A percentile compares a stretch with the other conserved stretches of the same genome.
Conservation (phyloP, 2,329 filamentous ascomycete genomes). For the Graphilbum sp. region DNA sequence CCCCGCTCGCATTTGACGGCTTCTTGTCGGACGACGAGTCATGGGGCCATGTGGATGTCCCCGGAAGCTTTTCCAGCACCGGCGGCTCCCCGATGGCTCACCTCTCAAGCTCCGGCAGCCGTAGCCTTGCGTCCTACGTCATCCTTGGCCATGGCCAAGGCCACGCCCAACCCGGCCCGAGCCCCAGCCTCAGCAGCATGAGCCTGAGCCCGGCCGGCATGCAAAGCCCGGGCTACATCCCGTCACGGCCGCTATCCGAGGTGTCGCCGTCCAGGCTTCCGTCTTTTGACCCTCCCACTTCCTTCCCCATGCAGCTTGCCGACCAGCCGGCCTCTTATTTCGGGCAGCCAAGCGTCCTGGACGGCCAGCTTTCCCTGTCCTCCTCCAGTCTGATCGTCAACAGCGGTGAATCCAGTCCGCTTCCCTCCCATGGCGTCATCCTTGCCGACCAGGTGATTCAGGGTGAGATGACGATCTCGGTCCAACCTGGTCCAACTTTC, state of each 20-base stretch:
- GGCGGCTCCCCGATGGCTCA: conserved; percentile 24
- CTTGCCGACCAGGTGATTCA: conserved; percentile 7
- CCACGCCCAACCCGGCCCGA: conserved; percentile 14
- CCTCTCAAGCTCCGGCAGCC: conserved; percentile 32
- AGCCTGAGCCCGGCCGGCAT: conserved; percentile 7
- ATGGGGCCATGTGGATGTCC: neutral
- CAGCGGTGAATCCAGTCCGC: too few relatives aligned
- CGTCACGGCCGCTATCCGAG: neutral
- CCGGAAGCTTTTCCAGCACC: conserved; percentile 5
- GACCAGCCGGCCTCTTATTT: neutral
- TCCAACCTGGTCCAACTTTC: too few relatives aligned
- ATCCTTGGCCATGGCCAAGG: conserved; percentile 19
- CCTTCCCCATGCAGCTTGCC: conserved; percentile 4
- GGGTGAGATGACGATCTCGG: too few relatives aligned
- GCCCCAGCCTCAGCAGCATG: conserved; percentile 16
- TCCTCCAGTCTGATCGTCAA: too few relatives aligned
- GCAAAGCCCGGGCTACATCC: conserved; percentile 16
- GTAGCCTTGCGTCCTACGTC: conserved; percentile 33
- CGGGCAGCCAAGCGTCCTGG: neutral
- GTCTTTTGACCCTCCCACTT: conserved; percentile 1
- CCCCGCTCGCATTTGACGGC: conserved; percentile 2
- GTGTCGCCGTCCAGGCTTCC: neutral
- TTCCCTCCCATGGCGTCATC: neutral
- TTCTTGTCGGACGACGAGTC: conserved; percentile 17
- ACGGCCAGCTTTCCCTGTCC: conserved; percentile 1